Evolutionary conservation across 1,284 basidiomycete species (phyloP), one percentile per base, ranked within the genome.

Genomic region (Heliocybe sulcata): DNA sequence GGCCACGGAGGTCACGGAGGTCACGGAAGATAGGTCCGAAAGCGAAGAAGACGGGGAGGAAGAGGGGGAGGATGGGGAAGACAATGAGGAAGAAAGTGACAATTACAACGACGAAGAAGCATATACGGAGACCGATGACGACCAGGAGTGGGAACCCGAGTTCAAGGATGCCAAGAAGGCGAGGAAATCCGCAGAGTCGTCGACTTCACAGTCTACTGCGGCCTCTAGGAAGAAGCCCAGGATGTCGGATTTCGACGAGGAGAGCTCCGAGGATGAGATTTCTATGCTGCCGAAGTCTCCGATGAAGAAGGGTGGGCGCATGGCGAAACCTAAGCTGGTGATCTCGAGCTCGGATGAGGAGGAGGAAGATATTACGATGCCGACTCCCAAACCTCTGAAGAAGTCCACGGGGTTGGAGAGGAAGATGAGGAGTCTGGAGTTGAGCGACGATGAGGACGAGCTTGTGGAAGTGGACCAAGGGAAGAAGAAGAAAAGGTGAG

Each of bases 401-500:
- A 49, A 25, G 11, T 23, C 14, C 20, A 26, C 23, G 3, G 47
- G 47, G 47, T 22, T 49, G 16, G 23, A 49, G 27, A 22, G 47
- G 4, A 29, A 49, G 23, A 4, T 49, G 23, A 49, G 25, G 16
- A 16, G 14, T 49, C 3, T 29, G 20, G 10, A 8, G 6, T 26
- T 29, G 23, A 6, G 8, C 23, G 27, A 29, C n/a, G 23, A 49
- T 49, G 6, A 20, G 16, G 47, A 49, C 47, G 47, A 49, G 23
- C 10, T n/a, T 29, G 47, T 26, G 47, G 9, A 9, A 6, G 47
- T n/a, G 4, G 47, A 26, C 3, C 10, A 6, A 26, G 60, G 58
- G 42, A 74, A 74, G 60, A 79, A 79, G 67, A 78, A 76, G 69
- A 78, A 75, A 61, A 65, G 74, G 74, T 74, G 35, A 63, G 66